A percentile compares a stretch with the other conserved stretches of the same genome.
These are phyloP conservation scores for Zanthoxylum bungeanum DNA, from an alignment of 345 rosid species.

Conservation along the genomic window DNA sequence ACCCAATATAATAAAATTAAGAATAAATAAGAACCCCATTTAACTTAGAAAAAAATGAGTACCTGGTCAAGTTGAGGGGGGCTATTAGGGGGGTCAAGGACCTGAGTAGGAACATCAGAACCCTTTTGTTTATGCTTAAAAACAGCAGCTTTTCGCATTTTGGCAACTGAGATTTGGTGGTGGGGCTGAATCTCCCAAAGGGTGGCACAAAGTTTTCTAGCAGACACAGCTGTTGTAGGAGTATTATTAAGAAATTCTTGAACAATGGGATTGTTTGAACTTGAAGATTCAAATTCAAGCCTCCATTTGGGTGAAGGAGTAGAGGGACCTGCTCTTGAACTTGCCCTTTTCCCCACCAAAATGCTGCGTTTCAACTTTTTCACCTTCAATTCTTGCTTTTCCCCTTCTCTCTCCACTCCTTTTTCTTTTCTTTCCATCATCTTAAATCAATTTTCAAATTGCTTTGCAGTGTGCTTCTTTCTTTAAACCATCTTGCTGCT, in stretches of 20 bases:
- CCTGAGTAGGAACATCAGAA: slow-evolving; percentile 8
- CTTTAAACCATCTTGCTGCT: slow-evolving; percentile 8
- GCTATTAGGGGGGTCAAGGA: slow-evolving; percentile 22
- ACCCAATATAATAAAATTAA: background rate
- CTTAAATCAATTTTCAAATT: background rate
- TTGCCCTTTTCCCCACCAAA: slow-evolving; percentile 50
- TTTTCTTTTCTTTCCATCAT: slow-evolving; percentile 29
- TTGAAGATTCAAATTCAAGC: slow-evolving; percentile 46
- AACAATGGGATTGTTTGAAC: slow-evolving; percentile 1
- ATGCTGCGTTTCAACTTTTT: slow-evolving; percentile 37
- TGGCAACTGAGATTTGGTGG: slow-evolving; percentile 17
- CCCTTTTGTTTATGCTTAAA: slow-evolving; percentile 20
- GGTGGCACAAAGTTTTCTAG: slow-evolving; percentile 74
- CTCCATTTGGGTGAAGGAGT: slow-evolving; percentile 96
- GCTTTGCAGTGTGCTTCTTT: slow-evolving; percentile 10
- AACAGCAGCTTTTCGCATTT: slow-evolving; percentile 18
- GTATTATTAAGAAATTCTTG: slow-evolving; percentile 37
- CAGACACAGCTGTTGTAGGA: slow-evolving; percentile 41
- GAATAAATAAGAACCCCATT: background rate
- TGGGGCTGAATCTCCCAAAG: slow-evolving; percentile 74
- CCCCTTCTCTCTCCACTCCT: slow-evolving; percentile 28
- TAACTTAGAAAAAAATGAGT: background rate
- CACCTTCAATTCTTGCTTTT: slow-evolving; percentile 29
- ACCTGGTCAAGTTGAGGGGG: slow-evolving; percentile 45
- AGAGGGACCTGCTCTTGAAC: slow-evolving; percentile 70